Evolutionary conservation across 129 eudicot genomes (phyloP).

Genomic region (Chrysanthemum makinoi): DNA sequence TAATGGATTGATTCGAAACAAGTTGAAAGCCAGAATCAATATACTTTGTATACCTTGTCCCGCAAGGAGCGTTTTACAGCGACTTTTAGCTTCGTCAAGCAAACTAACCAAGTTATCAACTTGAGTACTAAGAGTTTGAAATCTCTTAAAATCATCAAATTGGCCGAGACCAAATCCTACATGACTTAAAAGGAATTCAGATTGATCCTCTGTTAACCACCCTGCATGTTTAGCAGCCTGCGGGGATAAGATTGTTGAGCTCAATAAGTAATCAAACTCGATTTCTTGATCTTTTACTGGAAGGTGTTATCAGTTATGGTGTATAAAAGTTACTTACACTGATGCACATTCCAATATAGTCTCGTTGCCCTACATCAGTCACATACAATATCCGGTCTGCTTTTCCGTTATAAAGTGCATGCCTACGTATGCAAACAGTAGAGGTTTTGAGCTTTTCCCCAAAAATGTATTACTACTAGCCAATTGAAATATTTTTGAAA

Average conservation of each 20-base stretch:
- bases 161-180: not conserved
- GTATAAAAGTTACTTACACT: not conserved
- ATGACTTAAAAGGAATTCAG: not conserved
- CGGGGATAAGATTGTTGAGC: not conserved
- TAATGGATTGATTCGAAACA: not conserved
- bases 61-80: not conserved
- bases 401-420: not conserved
- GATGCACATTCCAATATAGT: not conserved
- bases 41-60: not conserved
- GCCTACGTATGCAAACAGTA: not conserved
- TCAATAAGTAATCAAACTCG: not conserved
- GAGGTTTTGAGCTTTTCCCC: not conserved
- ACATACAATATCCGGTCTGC: not conserved
- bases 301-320: not conserved
- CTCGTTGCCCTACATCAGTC: slow-evolving; percentile 9
- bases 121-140: not conserved
- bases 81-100: not conserved
- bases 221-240: not conserved
- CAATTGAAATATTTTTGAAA: not conserved
- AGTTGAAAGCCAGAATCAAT: not conserved
- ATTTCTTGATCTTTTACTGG: not conserved
- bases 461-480: not conserved
- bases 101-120: not conserved
- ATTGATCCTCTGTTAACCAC: not conserved
- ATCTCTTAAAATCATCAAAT: not conserved